A percentile compares a stretch with the other conserved stretches of the same genome.
Conservation (phyloP, 805 yeast genomes). For the Lipomyces spencermartinsiae region DNA sequence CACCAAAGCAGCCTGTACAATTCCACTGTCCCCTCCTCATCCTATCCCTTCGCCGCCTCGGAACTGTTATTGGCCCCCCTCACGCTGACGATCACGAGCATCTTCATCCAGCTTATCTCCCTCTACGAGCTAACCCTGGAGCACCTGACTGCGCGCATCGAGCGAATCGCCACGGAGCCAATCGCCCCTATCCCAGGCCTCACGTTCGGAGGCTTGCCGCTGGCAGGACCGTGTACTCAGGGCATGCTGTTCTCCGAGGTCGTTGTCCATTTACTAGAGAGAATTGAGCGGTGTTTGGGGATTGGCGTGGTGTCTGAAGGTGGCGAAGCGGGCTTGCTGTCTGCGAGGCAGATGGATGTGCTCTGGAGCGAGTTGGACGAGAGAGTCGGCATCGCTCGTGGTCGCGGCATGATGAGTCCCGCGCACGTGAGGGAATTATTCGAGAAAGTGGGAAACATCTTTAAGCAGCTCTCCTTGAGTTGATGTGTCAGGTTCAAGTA, state of each 20-base stretch:
- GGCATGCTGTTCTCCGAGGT: constrained; percentile 4
- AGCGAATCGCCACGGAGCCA: constrained; percentile 1
- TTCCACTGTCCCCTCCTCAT: neutral
- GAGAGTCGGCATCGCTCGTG: neutral
- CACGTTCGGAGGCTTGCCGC: neutral
- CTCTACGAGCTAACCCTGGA: constrained; percentile 1
- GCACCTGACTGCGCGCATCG: neutral
- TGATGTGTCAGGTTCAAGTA: too few species aligned
- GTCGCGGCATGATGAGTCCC: constrained; percentile 2
- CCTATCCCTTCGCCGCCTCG: constrained; percentile 7
- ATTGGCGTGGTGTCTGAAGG: neutral
- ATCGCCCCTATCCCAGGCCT: constrained; percentile 8
- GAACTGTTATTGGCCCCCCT: neutral
- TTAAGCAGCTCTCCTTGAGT: neutral
- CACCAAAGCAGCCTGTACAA: neutral
- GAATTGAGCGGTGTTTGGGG: constrained; percentile 1
- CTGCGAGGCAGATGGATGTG: neutral
- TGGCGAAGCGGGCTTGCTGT: constrained; percentile 2
- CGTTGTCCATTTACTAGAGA: constrained; percentile 4
- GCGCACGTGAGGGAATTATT: neutral
- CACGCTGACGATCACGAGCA: constrained; percentile 1
- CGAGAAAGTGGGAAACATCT: neutral
- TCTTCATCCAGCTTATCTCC: neutral
- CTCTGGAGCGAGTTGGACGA: constrained; percentile 2
- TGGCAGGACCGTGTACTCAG: neutral